Percentiles rank a stretch among this genome's conserved stretches.
Evolutionary conservation across 1,139 yeast species (phyloP).

Genomic region (Zygosaccharomyces pseudobailii): DNA sequence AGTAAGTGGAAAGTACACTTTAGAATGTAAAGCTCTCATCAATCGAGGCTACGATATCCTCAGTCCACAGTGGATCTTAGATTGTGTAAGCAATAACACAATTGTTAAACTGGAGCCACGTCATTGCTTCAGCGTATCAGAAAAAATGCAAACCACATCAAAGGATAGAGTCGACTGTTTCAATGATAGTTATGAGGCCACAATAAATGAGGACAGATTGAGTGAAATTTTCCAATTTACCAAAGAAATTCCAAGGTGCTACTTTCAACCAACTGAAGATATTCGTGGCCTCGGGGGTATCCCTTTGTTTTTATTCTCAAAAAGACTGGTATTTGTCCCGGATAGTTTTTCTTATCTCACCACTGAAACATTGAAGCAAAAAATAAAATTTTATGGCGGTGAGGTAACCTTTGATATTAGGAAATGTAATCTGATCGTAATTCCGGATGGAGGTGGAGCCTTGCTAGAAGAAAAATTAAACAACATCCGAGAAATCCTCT

Average conservation of each 20-base stretch:
- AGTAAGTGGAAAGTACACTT: conserved; percentile 49
- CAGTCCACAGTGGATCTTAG: conserved; percentile 67
- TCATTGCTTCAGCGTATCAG: conserved; percentile 44
- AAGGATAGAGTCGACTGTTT: conserved; percentile 40
- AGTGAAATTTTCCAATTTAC: background rate
- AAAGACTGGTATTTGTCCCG: conserved; percentile 15
- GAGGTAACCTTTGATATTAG: conserved; percentile 1
- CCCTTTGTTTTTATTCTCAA: conserved; percentile 28
- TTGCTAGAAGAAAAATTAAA: background rate
- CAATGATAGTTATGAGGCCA: conserved; percentile 51
- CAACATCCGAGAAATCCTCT: conserved; percentile 22
- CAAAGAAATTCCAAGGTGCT: background rate
- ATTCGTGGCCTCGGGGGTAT: conserved; percentile 11
- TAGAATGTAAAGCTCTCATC: conserved; percentile 42
- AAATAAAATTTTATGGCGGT: conserved; percentile 10
- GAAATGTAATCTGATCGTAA: conserved; percentile 8
- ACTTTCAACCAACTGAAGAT: background rate
- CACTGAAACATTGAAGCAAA: background rate
- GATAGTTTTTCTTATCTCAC: background rate
- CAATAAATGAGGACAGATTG: conserved; percentile 22
- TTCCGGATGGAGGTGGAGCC: background rate
- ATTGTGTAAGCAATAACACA: conserved; percentile 46
- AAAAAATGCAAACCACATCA: conserved; percentile 24
- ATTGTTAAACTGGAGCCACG: conserved; percentile 57
- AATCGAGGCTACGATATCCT: conserved; percentile 54